A percentile compares a stretch with the other conserved stretches of the same genome.
These are phyloP conservation scores for Heterobasidion occidentale DNA, from an alignment of 1,284 basidiomycete genomes.

Conservation along the genomic window DNA sequence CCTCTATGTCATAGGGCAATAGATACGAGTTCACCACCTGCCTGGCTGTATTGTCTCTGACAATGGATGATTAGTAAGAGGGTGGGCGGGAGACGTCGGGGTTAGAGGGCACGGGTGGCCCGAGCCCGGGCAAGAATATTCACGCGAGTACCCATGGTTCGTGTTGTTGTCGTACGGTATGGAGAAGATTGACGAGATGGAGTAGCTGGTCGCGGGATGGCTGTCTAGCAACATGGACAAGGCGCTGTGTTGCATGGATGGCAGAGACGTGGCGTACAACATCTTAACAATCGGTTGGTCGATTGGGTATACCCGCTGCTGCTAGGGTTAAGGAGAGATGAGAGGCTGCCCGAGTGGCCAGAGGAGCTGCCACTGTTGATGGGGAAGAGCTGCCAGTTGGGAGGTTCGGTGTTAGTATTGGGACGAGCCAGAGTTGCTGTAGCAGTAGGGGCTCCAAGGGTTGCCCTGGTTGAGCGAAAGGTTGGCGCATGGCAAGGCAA, in stretches of 20 bases:
- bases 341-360: constrained; percentile 63
- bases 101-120: constrained; percentile 52
- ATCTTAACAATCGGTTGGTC: constrained; percentile 55
- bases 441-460: no score
- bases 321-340: constrained; percentile 73
- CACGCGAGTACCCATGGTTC: constrained; percentile 27
- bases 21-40: constrained; percentile 81
- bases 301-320: constrained; percentile 43
- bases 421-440: no score
- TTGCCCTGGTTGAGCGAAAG: no score
- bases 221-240: constrained; percentile 75
- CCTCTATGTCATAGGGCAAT: constrained; percentile 56
- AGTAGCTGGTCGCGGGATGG: constrained; percentile 74
- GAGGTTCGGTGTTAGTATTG: no score
- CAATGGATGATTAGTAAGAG: no score
- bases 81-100: constrained; percentile 36
- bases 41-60: no score
- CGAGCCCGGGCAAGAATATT: constrained; percentile 57
- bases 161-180: constrained; percentile 54
- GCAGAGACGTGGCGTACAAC: constrained; percentile 55
- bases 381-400: constrained; percentile 50
- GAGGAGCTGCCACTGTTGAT: constrained; percentile 44
- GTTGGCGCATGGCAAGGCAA: no score
- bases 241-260: constrained; percentile 55
- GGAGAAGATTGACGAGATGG: constrained; percentile 69